Conservation (phyloP, 345 rosid genomes). For the Trapa bicornis region DNA sequence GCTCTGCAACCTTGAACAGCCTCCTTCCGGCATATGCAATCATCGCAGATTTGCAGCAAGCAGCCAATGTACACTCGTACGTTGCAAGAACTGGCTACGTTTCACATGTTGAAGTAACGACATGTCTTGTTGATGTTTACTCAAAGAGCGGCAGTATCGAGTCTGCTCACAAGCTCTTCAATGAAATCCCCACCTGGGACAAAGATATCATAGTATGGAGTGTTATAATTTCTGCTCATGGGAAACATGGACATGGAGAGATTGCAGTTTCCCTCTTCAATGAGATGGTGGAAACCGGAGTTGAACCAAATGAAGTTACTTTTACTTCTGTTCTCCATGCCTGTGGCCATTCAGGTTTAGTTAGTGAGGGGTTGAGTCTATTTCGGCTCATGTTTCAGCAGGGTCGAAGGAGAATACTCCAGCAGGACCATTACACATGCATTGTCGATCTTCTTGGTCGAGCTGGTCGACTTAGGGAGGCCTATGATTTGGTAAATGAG, state of each 20-base stretch:
- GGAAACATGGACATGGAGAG: constrained; percentile 42
- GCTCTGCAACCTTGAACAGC: constrained; percentile 14
- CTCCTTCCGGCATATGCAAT: constrained; percentile 47
- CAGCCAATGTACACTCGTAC: constrained; percentile 36
- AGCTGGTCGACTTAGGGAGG: constrained; percentile 35
- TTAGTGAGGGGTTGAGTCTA: constrained; percentile 34
- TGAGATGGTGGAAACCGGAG: constrained; percentile 29
- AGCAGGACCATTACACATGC: constrained; percentile 27
- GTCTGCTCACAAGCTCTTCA: constrained; percentile 30
- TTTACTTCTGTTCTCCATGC: constrained; percentile 45
- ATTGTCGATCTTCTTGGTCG: constrained; percentile 60
- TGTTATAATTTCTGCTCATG: constrained; percentile 44
- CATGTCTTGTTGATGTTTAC: constrained; percentile 44
- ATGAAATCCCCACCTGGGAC: constrained; percentile 24
- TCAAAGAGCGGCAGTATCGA: constrained; percentile 44
- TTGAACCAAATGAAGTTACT: constrained; percentile 43
- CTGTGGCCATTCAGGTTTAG: constrained; percentile 53
- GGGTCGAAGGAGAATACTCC: constrained; percentile 17
- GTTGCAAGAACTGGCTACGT: constrained; percentile 33
- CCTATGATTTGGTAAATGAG: constrained; percentile 22
- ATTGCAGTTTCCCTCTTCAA: constrained; percentile 31
- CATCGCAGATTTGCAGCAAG: constrained; percentile 38
- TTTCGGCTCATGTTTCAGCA: constrained; percentile 31
- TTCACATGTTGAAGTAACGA: constrained; percentile 24
- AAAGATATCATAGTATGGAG: constrained; percentile 46